Percentiles rank a stretch among this genome's conserved stretches.
These are phyloP conservation scores for Cercospora sojina DNA, from an alignment of 2,329 filamentous ascomycete genomes.

Conservation along the genomic window DNA sequence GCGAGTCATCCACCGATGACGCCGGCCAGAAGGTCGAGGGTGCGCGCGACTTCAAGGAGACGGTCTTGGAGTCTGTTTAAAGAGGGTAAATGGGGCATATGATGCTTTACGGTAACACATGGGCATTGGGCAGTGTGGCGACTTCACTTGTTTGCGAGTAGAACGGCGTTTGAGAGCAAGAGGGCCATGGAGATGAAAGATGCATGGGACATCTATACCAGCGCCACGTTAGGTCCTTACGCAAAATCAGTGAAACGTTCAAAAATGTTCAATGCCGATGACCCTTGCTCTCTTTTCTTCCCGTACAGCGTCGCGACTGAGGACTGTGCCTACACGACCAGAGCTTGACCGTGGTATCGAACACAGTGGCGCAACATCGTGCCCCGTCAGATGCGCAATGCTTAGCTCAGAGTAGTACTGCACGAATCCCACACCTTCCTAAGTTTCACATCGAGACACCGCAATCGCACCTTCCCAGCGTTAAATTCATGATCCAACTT, in stretches of 20 bases:
- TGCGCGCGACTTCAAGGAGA: conserved; percentile 93
- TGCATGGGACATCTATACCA: conserved; percentile 25
- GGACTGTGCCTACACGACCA: neutral
- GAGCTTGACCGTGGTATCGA: neutral
- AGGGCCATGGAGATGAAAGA: conserved; percentile 25
- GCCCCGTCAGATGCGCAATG: neutral
- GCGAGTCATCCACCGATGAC: conserved; percentile 94
- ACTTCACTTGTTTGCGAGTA: conserved; percentile 30
- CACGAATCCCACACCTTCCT: neutral
- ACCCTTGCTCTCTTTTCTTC: neutral
- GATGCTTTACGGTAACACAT: conserved; percentile 20
- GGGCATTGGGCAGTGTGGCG: conserved; percentile 28
- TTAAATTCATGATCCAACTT: neutral
- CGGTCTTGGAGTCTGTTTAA: conserved; percentile 91
- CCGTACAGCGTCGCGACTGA: neutral
- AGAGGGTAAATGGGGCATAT: conserved; percentile 21
- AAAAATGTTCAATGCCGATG: conserved; percentile 20
- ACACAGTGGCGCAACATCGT: neutral
- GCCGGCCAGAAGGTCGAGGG: conserved; percentile 91
- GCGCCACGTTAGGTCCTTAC: conserved; percentile 28
- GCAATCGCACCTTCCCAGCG: neutral
- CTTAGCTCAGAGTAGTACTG: neutral
- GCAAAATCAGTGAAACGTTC: conserved; percentile 31
- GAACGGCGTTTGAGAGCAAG: conserved; percentile 31
- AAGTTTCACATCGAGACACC: neutral